phyloP scores from a whole-genome alignment of 208 protist genomes.

The Spongospora subterranea region DNA sequence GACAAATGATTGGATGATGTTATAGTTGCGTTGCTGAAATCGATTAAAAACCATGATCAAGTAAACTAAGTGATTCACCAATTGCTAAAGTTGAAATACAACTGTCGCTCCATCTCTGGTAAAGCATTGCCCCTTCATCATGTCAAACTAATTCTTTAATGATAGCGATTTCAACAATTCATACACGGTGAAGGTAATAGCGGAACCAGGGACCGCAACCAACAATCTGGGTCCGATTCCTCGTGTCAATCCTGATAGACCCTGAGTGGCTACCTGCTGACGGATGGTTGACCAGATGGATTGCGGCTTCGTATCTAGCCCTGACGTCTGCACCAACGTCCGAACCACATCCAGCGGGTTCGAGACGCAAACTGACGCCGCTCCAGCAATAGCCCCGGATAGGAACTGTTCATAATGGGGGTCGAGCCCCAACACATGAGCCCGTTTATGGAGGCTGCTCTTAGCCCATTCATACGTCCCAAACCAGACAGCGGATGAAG shows the following conservation, averaged over 20 bases:
- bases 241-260: neutral
- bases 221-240: slow-evolving; percentile 20
- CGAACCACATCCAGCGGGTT: slow-evolving; percentile 25
- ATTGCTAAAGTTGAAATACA: too few species aligned
- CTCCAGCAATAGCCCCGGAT: neutral
- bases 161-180: slow-evolving; percentile 31
- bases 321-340: slow-evolving; percentile 10
- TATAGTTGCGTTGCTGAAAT: too few species aligned
- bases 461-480: slow-evolving; percentile 43
- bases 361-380: neutral
- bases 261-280: neutral
- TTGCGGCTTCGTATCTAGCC: neutral
- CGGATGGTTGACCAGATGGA: neutral
- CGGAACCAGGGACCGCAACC: slow-evolving; percentile 11
- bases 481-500: slow-evolving; percentile 34
- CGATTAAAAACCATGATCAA: too few species aligned
- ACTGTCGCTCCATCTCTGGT: too few species aligned
- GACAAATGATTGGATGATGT: too few species aligned
- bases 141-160: too few species aligned
- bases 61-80: too few species aligned
- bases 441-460: neutral
- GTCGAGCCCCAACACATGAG: neutral
- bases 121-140: too few species aligned
- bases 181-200: neutral
- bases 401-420: neutral